Conservation (phyloP, 108 stramenopile genomes). For the Nitzschia putrida region DNA sequence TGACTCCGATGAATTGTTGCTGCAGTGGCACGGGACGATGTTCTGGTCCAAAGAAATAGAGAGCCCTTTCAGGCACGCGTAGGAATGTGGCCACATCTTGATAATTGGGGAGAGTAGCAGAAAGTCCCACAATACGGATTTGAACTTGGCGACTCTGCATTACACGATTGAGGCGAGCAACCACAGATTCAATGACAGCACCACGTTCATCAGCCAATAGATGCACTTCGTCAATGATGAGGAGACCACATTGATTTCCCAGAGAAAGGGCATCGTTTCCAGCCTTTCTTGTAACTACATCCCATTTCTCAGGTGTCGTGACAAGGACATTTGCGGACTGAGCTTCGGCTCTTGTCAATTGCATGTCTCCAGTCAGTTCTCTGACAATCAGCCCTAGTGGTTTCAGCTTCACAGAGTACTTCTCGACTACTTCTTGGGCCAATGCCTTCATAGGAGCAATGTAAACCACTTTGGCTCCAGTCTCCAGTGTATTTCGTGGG, state of each 20-base stretch:
- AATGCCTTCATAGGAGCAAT: conserved; percentile 99
- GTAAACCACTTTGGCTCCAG: conserved; percentile 89
- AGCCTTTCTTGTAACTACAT: conserved; percentile 87
- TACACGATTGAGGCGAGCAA: conserved; percentile 91
- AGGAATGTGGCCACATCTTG: conserved; percentile 85
- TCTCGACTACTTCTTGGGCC: conserved; percentile 98
- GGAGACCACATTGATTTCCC: conserved; percentile 87
- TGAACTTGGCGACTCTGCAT: conserved; percentile 92
- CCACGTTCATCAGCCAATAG: conserved; percentile 98
- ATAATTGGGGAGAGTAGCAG: conserved; percentile 98
- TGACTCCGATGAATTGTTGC: conserved; percentile 95
- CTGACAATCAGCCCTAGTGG: conserved; percentile 83
- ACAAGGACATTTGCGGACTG: conserved; percentile 91
- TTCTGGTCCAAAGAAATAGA: conserved; percentile 96
- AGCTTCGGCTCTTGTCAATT: conserved; percentile 91
- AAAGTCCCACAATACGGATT: conserved; percentile 96
- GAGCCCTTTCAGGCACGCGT: conserved; percentile 77
- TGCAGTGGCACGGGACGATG: conserved; percentile 97
- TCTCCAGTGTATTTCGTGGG: conserved; percentile 31
- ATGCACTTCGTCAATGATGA: conserved; percentile 98
- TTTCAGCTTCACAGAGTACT: conserved; percentile 91
- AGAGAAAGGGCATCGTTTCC: conserved; percentile 85
- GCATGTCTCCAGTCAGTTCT: conserved; percentile 99
- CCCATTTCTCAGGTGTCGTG: conserved; percentile 96
- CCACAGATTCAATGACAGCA: conserved; percentile 98